These are phyloP conservation scores for Gracilaria domingensis DNA, from an alignment of 23 red algal species.

Conservation along the genomic window DNA sequence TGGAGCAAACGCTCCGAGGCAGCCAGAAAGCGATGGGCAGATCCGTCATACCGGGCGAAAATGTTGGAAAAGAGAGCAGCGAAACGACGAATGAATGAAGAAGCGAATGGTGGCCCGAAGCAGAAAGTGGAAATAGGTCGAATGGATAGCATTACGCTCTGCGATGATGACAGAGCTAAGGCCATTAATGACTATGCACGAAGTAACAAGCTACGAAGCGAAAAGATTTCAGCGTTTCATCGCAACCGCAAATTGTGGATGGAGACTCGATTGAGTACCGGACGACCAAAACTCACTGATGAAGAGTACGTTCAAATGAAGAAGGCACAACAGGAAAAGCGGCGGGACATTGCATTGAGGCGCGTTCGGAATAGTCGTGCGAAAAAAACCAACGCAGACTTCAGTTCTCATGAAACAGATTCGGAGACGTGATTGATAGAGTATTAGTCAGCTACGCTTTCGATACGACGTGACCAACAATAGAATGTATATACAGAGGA, in stretches of 20 bases:
- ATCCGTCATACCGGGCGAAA: slow-evolving; percentile 77
- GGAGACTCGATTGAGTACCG: slow-evolving; percentile 57
- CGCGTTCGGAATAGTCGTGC: slow-evolving; percentile 18
- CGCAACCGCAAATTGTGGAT: slow-evolving; percentile 70
- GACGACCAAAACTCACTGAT: slow-evolving; percentile 27
- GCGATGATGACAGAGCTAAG: slow-evolving; percentile 72
- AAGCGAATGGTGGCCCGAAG: slow-evolving; percentile 27
- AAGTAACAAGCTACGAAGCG: slow-evolving; percentile 63
- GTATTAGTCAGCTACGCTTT: too few relatives aligned
- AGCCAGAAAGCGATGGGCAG: slow-evolving; percentile 76
- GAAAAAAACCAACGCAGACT: not conserved
- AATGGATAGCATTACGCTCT: slow-evolving; percentile 79
- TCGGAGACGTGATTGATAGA: not conserved
- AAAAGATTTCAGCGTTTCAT: slow-evolving; percentile 73
- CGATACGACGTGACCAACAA: too few relatives aligned
- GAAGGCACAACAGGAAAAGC: slow-evolving; percentile 21
- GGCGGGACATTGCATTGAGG: slow-evolving; percentile 53
- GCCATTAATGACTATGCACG: slow-evolving; percentile 81
- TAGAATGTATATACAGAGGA: too few relatives aligned
- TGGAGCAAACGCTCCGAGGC: slow-evolving; percentile 81
- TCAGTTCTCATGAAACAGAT: not conserved
- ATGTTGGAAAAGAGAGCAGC: slow-evolving; percentile 73
- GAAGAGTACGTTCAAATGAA: slow-evolving; percentile 68
- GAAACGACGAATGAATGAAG: slow-evolving; percentile 39
- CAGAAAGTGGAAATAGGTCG: slow-evolving; percentile 70